phyloP scores from a whole-genome alignment of 768 basidiomycete species.

The Termitomyces sp. region DNA sequence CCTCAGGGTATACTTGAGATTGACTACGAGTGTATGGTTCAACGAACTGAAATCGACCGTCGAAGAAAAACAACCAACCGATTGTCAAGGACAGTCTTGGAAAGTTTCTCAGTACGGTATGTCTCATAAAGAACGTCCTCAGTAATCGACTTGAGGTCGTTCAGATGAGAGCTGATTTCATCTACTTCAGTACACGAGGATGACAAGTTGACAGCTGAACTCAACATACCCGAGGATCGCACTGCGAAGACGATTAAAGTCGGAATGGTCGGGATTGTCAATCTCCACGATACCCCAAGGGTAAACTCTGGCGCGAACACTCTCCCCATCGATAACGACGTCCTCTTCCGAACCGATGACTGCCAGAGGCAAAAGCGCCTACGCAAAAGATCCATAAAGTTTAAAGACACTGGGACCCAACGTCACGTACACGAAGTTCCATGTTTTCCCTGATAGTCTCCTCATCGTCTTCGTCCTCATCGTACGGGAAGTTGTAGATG shows the following conservation, averaged over 20 bases:
- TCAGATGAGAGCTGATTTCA: constrained; percentile 60
- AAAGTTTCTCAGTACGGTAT: constrained; percentile 87
- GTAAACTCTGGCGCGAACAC: constrained; percentile 76
- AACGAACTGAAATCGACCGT: neutral
- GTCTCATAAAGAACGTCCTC: constrained; percentile 85
- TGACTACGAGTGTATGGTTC: constrained; percentile 30
- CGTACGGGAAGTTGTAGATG: constrained; percentile 93
- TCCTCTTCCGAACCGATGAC: constrained; percentile 89
- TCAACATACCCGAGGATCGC: constrained; percentile 59
- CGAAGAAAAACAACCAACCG: constrained; percentile 28
- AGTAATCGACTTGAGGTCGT: constrained; percentile 78
- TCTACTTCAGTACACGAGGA: constrained; percentile 5
- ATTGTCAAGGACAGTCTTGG: constrained; percentile 55
- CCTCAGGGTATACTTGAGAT: constrained; percentile 77
- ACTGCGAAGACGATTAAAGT: constrained; percentile 72
- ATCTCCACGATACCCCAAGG: constrained; percentile 93
- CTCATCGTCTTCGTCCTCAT: constrained; percentile 90
- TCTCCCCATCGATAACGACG: constrained; percentile 73
- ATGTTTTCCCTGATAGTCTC: constrained; percentile 87
- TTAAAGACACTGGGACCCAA: neutral
- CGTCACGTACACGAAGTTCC: constrained; percentile 62
- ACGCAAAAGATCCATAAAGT: neutral
- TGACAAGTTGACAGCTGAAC: constrained; percentile 15
- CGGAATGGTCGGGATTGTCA: constrained; percentile 88
- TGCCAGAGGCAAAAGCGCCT: constrained; percentile 77